Percentiles rank a stretch among this genome's conserved stretches.
Conservation (phyloP, 202 grass and related monocot genomes). For the Setaria italica region DNA sequence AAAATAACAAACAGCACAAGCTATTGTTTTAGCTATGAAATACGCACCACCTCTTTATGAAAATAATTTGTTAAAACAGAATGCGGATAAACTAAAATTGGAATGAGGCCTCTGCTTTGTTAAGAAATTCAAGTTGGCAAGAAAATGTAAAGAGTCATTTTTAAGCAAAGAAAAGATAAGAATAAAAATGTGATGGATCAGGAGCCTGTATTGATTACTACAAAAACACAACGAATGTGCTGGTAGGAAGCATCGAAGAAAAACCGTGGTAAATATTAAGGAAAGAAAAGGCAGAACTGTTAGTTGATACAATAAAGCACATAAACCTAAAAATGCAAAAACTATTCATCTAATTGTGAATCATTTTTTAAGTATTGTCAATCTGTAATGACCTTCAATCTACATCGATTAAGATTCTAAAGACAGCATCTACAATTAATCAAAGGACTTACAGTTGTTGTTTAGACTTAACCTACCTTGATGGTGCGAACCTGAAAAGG, state of each 20-base stretch:
- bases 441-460: constrained; percentile 53
- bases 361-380: neutral
- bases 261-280: constrained; percentile 5
- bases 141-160: neutral
- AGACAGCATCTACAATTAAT: constrained; percentile 45
- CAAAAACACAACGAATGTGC: neutral
- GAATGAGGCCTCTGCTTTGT: constrained; percentile 19
- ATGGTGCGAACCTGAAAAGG: constrained; percentile 87
- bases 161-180: neutral
- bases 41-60: neutral
- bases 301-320: constrained; percentile 20
- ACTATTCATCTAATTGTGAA: neutral
- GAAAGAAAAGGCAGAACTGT: neutral
- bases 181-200: neutral
- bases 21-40: constrained; percentile 10
- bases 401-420: constrained; percentile 23
- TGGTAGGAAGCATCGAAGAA: constrained; percentile 2
- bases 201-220: constrained; percentile 29
- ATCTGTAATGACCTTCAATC: constrained; percentile 22
- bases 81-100: constrained; percentile 18
- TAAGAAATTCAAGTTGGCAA: constrained; percentile 22
- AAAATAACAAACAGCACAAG: constrained; percentile 20
- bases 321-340: constrained; percentile 23
- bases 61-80: constrained; percentile 32
- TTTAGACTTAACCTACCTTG: constrained; percentile 81